A percentile compares a stretch with the other conserved stretches of the same genome.
These are phyloP conservation scores for Polygonum aviculare DNA, from an alignment of 148 eudicot species.

Conservation along the genomic window DNA sequence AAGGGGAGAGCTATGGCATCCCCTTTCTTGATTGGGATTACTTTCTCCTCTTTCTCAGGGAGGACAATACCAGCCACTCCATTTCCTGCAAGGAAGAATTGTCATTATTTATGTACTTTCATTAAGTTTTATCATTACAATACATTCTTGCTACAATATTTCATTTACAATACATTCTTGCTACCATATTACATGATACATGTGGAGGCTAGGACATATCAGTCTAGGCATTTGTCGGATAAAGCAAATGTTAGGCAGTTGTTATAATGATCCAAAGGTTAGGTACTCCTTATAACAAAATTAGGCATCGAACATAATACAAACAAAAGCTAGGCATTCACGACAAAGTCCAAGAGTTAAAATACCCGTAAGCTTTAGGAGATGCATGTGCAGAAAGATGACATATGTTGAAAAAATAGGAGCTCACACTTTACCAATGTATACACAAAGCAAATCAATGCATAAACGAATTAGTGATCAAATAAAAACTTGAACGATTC, in stretches of 20 bases:
- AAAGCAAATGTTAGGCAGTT: background rate
- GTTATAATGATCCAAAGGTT: background rate
- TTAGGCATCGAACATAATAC: too few relatives aligned
- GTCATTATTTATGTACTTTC: background rate
- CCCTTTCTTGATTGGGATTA: constrained; percentile 60
- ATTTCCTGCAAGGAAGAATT: constrained; percentile 25
- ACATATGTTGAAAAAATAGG: background rate
- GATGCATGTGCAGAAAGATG: background rate
- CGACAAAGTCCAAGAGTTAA: constrained; percentile 20
- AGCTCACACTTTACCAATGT: background rate
- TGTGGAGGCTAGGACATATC: too few relatives aligned
- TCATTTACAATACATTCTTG: too few relatives aligned
- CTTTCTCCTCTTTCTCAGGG: constrained; percentile 90
- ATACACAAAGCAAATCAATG: background rate
- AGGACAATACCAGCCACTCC: constrained; percentile 83
- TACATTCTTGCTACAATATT: too few relatives aligned
- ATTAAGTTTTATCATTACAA: too few relatives aligned
- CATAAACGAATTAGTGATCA: background rate
- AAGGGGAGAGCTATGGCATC: constrained; percentile 80
- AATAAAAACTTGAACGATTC: background rate
- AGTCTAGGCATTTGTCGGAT: background rate
- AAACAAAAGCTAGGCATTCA: constrained; percentile 21
- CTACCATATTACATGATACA: too few relatives aligned
- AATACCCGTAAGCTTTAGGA: too few relatives aligned
- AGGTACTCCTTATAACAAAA: background rate